Evolutionary conservation across 2,329 filamentous ascomycete genomes (phyloP), one percentile per base, ranked within the genome.

Genomic region (Hypoxylon sp.): DNA sequence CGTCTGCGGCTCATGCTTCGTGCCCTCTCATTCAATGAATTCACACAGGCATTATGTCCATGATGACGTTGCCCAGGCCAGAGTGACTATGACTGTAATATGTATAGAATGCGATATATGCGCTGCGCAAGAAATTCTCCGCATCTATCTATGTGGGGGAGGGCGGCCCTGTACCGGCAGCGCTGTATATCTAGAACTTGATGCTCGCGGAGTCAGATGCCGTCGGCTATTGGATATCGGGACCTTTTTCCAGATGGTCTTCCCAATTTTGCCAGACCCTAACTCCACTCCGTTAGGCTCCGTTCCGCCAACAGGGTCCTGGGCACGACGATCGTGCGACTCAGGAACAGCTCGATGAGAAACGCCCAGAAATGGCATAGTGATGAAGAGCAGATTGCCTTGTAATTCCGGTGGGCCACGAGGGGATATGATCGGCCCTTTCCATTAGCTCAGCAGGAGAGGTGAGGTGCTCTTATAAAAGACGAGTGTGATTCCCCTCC

Each of bases 161-260:
- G 55, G 37, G 41, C 49, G 35, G 48, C 40, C 42, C 20, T 41
- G 4, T 21, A 40, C n/a, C n/a, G 31, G 31, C 26, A 43, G 35
- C 20, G 24, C 45, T 49, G 40, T 41, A 20, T 45, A 20, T 45
- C 43, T 52, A 17, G 48, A 53, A 50, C 41, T 58, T 62, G 51
- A 58, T 52, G n/a, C 51, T 61, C 55, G 59, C 58, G 61, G 61
- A 62, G 38, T 37, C 35, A 57, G 41, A 46, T 38, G 55, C 58
- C 58, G 61, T 23, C 61, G 58, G 61, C 55, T 63, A 61, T 63
- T 58, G 61, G 54, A 26, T 48, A 35, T 29, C 8, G 33, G 6
- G 35, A n/a, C 33, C 18, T 61, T 63, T 63, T 63, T 61, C 61
- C 61, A 61, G 61, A 63, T 60, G 47, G 41, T 17, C 35, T 40